Conservation (phyloP, 345 rosid species). For the Heritiera fomes region DNA sequence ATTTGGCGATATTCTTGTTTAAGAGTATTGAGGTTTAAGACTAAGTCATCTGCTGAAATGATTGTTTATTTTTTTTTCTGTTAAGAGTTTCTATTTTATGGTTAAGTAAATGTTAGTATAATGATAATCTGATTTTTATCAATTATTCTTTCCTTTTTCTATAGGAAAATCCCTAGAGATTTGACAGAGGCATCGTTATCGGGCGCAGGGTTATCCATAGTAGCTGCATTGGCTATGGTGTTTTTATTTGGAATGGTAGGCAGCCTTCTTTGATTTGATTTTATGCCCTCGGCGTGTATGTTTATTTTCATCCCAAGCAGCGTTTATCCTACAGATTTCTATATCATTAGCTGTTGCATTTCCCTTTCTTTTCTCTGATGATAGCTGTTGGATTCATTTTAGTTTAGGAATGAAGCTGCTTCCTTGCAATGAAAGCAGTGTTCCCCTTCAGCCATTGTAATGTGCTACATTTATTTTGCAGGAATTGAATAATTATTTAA, state of each 20-base stretch:
- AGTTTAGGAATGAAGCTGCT: not conserved
- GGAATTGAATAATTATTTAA: constrained; percentile 85
- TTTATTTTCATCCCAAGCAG: not conserved
- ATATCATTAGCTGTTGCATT: not conserved
- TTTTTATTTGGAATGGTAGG: constrained; percentile 98
- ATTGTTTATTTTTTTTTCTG: not conserved
- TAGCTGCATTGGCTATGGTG: constrained; percentile 84
- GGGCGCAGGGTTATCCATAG: constrained; percentile 91
- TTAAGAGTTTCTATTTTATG: not conserved
- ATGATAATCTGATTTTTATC: not conserved
- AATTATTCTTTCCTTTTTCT: constrained; percentile 2
- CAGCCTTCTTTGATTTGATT: not conserved
- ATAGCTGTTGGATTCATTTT: not conserved
- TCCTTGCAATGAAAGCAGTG: not conserved
- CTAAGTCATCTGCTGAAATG: not conserved
- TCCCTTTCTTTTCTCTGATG: not conserved
- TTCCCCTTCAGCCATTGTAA: not conserved
- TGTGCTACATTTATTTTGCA: constrained; percentile 37
- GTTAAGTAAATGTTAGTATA: not conserved
- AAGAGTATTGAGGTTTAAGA: not conserved
- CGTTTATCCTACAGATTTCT: not conserved
- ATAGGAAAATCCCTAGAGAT: constrained; percentile 99
- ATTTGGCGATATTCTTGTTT: not conserved
- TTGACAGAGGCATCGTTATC: constrained; percentile 96
- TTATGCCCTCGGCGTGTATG: not conserved